Conservation (phyloP, 495 filamentous ascomycete species). For the Aspergillus asperescens region DNA sequence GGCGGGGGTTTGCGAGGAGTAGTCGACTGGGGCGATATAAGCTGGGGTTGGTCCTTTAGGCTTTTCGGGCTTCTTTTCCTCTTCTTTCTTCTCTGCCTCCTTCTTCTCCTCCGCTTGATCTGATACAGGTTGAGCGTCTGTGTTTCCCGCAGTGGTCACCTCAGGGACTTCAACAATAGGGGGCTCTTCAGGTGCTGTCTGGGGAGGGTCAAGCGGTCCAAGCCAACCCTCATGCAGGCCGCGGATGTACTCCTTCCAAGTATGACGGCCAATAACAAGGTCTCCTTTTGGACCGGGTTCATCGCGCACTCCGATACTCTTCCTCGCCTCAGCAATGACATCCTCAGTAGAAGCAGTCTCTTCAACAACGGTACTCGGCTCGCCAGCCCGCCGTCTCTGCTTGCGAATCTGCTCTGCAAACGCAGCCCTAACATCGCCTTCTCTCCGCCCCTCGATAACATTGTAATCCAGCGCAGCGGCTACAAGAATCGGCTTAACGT, state of each 20-base stretch:
- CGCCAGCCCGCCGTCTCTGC: constrained; percentile 51
- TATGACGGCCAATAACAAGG: constrained; percentile 82
- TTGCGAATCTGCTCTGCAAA: constrained; percentile 78
- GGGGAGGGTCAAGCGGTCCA: constrained; percentile 65
- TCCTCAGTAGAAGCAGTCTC: constrained; percentile 46
- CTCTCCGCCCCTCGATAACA: constrained; percentile 81
- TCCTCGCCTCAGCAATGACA: constrained; percentile 50
- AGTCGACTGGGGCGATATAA: constrained; percentile 66
- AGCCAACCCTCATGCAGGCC: constrained; percentile 96
- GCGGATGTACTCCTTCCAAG: constrained; percentile 96
- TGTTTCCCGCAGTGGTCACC: constrained; percentile 23
- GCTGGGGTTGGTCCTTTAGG: constrained; percentile 44
- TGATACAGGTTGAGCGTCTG: constrained; percentile 18
- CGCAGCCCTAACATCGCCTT: constrained; percentile 79
- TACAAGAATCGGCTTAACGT: constrained; percentile 88
- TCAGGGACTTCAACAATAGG: constrained; percentile 18
- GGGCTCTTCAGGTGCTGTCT: constrained; percentile 16
- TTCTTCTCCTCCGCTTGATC: constrained; percentile 28
- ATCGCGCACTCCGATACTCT: constrained; percentile 56
- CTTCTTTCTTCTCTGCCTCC: constrained; percentile 27
- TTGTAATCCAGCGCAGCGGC: constrained; percentile 91
- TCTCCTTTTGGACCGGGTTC: constrained; percentile 74
- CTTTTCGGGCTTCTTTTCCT: constrained; percentile 48
- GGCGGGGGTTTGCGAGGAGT: constrained; percentile 57
- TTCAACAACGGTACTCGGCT: constrained; percentile 38